Evolutionary conservation across 441 rosid species (phyloP).

Genomic region (Erodium moschatum): DNA sequence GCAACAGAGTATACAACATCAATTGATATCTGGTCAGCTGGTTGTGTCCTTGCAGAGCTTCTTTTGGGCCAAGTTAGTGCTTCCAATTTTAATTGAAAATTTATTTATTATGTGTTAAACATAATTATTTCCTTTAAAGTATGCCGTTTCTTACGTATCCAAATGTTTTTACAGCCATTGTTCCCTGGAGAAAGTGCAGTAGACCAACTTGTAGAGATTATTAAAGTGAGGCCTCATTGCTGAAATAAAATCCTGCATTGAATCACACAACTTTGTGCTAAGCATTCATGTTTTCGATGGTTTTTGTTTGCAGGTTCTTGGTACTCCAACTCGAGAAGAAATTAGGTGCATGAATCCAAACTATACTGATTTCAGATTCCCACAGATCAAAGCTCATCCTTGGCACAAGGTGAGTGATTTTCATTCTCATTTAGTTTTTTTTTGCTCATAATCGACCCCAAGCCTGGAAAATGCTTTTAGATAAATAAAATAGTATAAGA

Average conservation of each 20-base stretch:
- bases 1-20: slow-evolving; percentile 98
- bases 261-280: slow-evolving; percentile 1
- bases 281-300: slow-evolving; percentile 20
- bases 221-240: slow-evolving; percentile 45
- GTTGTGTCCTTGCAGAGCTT: slow-evolving; percentile 98
- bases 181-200: slow-evolving; percentile 98
- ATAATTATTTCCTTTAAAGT: not conserved
- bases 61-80: slow-evolving; percentile 79
- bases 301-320: slow-evolving; percentile 66
- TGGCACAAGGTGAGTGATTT: slow-evolving; percentile 88
- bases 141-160: not conserved
- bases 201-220: slow-evolving; percentile 95
- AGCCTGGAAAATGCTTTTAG: too few relatives aligned
- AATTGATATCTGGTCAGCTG: slow-evolving; percentile 98
- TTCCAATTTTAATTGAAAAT: not conserved
- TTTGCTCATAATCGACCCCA: too few relatives aligned
- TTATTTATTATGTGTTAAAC: not conserved
- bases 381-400: too few relatives aligned
- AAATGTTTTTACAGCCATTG: slow-evolving; percentile 48
- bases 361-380: slow-evolving; percentile 85
- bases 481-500: too few relatives aligned
- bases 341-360: slow-evolving; percentile 97
- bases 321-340: slow-evolving; percentile 97
- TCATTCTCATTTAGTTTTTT: too few relatives aligned
- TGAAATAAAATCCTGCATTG: slow-evolving; percentile 1